phyloP scores from a whole-genome alignment of 2,329 filamentous ascomycete species.

The Nemania serpens region DNA sequence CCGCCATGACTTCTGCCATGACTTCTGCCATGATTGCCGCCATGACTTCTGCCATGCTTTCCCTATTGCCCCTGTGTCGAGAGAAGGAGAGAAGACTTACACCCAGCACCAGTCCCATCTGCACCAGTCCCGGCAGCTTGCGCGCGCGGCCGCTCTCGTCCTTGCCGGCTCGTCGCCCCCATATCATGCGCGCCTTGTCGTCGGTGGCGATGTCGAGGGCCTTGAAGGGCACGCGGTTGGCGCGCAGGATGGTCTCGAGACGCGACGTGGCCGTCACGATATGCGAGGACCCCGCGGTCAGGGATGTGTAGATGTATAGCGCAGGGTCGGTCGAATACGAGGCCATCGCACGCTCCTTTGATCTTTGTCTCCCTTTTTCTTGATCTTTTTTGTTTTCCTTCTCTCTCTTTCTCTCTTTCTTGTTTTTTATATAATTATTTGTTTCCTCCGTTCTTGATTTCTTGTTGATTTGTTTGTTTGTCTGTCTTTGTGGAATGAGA shows the following conservation, averaged over 20 bases:
- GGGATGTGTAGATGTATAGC: slow-evolving; percentile 93
- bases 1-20: too few species aligned
- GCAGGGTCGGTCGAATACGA: slow-evolving; percentile 66
- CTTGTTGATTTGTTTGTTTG: too few species aligned
- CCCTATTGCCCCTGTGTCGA: too few species aligned
- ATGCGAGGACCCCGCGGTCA: slow-evolving; percentile 93
- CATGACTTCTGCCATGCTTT: too few species aligned
- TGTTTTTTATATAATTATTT: too few species aligned
- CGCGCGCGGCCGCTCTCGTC: slow-evolving; percentile 63
- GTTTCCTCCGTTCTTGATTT: too few species aligned
- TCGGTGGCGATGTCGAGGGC: slow-evolving; percentile 91
- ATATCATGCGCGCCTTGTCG: slow-evolving; percentile 84
- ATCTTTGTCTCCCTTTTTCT: too few species aligned
- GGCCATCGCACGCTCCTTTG: slow-evolving; percentile 37
- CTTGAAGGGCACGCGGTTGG: slow-evolving; percentile 92
- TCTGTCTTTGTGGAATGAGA: too few species aligned
- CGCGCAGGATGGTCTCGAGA: slow-evolving; percentile 93
- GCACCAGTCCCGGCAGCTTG: slow-evolving; percentile 87
- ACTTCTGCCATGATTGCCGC: too few species aligned
- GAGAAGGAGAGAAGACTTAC: slow-evolving; percentile 60
- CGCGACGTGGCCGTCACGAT: slow-evolving; percentile 96
- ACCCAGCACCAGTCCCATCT: slow-evolving; percentile 82
- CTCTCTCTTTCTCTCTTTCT: too few species aligned
- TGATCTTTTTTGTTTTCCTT: too few species aligned
- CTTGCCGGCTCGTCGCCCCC: slow-evolving; percentile 82